Conservation (phyloP, 176 grass and related monocot genomes). For the Carex littledalei region DNA sequence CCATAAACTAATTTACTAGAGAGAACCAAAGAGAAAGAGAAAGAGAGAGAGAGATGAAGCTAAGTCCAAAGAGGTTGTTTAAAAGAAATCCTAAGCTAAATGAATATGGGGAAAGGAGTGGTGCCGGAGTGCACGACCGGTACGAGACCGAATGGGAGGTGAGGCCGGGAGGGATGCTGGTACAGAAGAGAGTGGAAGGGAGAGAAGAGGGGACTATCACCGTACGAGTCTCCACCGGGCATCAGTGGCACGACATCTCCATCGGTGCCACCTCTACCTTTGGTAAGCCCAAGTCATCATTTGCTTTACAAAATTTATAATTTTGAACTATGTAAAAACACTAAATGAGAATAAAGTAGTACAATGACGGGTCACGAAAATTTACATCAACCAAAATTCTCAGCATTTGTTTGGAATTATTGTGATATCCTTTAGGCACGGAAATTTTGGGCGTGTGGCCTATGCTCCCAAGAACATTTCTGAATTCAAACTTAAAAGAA, state of each 20-base stretch:
- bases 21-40: neutral
- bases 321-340: neutral
- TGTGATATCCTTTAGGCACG: neutral
- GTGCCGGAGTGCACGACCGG: constrained; percentile 38
- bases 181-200: constrained; percentile 56
- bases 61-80: constrained; percentile 71
- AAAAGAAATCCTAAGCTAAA: constrained; percentile 40
- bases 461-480: too few relatives aligned
- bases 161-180: constrained; percentile 72
- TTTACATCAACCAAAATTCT: neutral
- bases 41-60: constrained; percentile 46
- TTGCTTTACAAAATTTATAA: neutral
- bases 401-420: neutral
- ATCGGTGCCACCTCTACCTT: constrained; percentile 66
- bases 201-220: constrained; percentile 30
- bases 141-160: constrained; percentile 67
- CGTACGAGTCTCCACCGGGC: constrained; percentile 36
- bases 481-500: too few relatives aligned
- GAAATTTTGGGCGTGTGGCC: too few relatives aligned
- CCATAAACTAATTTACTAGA: neutral
- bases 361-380: neutral
- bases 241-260: constrained; percentile 66
- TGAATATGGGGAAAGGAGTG: constrained; percentile 24
- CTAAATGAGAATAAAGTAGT: neutral
- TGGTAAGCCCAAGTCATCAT: constrained; percentile 24